Conservation (phyloP, 2,329 filamentous ascomycete species). For the Nemania sp. region DNA sequence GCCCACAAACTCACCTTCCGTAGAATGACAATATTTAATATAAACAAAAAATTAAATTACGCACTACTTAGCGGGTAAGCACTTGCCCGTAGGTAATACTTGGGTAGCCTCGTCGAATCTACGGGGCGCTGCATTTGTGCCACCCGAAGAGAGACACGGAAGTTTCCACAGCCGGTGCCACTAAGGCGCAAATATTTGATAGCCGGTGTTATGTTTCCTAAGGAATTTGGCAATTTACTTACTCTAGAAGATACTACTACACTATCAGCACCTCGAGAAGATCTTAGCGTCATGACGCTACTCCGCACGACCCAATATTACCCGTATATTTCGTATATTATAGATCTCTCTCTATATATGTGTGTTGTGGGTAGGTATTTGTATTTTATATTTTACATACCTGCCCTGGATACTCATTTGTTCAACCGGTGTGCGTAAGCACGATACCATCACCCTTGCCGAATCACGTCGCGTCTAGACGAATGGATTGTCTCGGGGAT, state of each 20-base stretch:
- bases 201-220: background rate
- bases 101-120: too few species aligned
- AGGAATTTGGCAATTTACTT: too few species aligned
- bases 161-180: too few species aligned
- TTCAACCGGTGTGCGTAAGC: conserved; percentile 12
- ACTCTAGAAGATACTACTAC: background rate
- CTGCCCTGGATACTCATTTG: background rate
- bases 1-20: background rate
- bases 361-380: background rate
- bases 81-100: too few species aligned
- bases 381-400: background rate
- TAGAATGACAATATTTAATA: too few species aligned
- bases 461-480: background rate
- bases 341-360: background rate
- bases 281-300: background rate
- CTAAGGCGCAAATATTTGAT: too few species aligned
- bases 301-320: background rate
- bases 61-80: too few species aligned
- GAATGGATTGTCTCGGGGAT: conserved; percentile 1
- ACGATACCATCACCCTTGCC: background rate
- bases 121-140: too few species aligned
- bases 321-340: conserved; percentile 9
- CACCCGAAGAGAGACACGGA: too few species aligned
- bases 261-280: background rate
- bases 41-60: too few species aligned